Evolutionary conservation across 2,329 filamentous ascomycete genomes (phyloP).

Genomic region (Xylariales sp.): DNA sequence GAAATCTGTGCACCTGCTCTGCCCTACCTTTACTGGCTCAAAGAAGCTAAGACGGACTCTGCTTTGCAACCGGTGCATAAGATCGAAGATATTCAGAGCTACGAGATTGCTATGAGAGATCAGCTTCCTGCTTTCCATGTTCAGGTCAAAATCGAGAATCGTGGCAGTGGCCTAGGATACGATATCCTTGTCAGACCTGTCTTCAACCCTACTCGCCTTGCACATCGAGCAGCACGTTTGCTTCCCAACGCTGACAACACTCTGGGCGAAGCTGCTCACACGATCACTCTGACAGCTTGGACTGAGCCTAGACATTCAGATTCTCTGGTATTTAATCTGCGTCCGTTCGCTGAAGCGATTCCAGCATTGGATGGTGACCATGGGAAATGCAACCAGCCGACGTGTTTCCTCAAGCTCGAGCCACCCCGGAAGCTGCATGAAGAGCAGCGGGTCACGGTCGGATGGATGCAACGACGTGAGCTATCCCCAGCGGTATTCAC

Average conservation of each 20-base stretch:
- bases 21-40: background rate
- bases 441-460: conserved; percentile 24
- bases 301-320: conserved; percentile 3
- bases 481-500: conserved; percentile 17
- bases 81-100: background rate
- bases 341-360: conserved; percentile 7
- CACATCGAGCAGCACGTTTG: conserved; percentile 6
- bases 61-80: background rate
- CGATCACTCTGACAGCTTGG: conserved; percentile 1
- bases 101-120: background rate
- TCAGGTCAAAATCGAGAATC: background rate
- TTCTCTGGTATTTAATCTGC: background rate
- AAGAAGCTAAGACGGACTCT: background rate
- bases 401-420: conserved; percentile 5
- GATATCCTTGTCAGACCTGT: conserved; percentile 1
- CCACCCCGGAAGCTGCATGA: conserved; percentile 11
- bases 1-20: background rate
- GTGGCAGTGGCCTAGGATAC: background rate
- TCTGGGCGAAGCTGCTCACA: background rate
- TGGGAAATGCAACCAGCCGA: background rate
- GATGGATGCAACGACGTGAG: conserved; percentile 28
- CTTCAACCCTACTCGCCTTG: conserved; percentile 8
- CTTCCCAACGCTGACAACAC: conserved; percentile 3
- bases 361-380: background rate
- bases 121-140: conserved; percentile 6